Base-by-base conservation (phyloP, 2,329 filamentous ascomycete species). In the Colletotrichum falcatum region DNA sequence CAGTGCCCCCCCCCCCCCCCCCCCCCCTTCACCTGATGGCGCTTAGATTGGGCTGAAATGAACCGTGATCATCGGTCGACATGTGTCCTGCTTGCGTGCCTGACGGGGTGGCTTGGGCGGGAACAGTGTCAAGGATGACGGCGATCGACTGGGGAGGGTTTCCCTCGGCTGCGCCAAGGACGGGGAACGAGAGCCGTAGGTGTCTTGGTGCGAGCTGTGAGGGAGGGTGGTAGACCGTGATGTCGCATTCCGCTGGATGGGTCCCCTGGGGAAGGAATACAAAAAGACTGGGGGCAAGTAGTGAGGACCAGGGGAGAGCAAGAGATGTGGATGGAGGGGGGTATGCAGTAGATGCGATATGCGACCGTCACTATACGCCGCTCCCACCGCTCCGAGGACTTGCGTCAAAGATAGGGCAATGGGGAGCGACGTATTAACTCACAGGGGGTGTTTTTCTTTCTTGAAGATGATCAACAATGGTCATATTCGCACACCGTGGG, bases 201-300 rank as follows among this genome's bases (percentile, higher is more conserved):
- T 23, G 30, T 18, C 8, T 14, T 33, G 33, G 5, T 33, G n/a
- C 33, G 58, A 28, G 20, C n/a, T 61, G 20, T 61, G 44, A 48
- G 28, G 18, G n/a, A 30, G 46, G 39, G 18, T 11, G 49, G 46
- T 14, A 67, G 42, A 37, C 53, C 16, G 37, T 63, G 53, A 62
- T 59, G 65, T 68, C 53, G 59, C 68, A 71, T 68, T 30, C 68
- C 59, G 64, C 65, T 46, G 26, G 33, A 71, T 60, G 53, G 68
- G 44, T 54, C 33, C 30, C 68, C 68, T 18, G 64, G 64, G 68
- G 68, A 59, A 67, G 42, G 39, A 26, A 28, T 11, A 35, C 16
- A 20, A 20, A 4, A 23, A 37, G 30, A 23, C 9, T 11, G 30
- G n/a, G 35, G 23, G 26, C 11, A 14, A 51, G 44, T 3, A 2